These are phyloP conservation scores for Sinapis alba DNA, from an alignment of 441 rosid species.

Conservation along the genomic window DNA sequence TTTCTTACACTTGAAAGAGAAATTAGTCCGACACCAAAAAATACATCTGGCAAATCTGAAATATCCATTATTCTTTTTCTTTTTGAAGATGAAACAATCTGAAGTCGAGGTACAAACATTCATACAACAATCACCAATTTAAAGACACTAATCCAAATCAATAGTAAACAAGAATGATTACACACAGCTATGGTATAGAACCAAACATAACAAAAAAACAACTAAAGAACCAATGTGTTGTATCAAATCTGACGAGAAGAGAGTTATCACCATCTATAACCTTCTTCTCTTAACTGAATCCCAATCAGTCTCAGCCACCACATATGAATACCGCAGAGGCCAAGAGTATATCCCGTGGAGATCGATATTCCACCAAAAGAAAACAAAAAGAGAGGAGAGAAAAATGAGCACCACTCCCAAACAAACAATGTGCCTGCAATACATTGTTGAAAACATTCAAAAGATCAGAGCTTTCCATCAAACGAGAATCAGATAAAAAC, in stretches of 20 bases:
- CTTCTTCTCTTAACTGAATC: conserved; percentile 29
- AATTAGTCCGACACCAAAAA: background rate
- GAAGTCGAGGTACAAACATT: background rate
- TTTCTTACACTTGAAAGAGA: background rate
- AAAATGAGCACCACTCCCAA: conserved; percentile 25
- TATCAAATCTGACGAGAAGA: conserved; percentile 30
- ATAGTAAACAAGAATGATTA: conserved; percentile 9
- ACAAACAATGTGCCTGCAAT: conserved; percentile 33
- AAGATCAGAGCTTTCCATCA: conserved; percentile 14
- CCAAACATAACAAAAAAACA: conserved; percentile 2
- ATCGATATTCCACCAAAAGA: conserved; percentile 14
- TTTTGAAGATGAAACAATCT: background rate
- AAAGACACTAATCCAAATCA: conserved; percentile 7
- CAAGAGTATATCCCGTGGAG: conserved; percentile 33
- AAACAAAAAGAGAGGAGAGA: conserved; percentile 21
- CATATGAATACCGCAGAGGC: conserved; percentile 36
- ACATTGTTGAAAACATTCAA: conserved; percentile 24
- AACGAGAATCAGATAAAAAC: background rate
- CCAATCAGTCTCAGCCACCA: conserved; percentile 30
- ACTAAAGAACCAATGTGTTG: conserved; percentile 21
- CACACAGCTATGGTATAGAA: conserved; percentile 18
- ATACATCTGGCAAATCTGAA: background rate
- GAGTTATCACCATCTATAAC: conserved; percentile 28
- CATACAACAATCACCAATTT: conserved; percentile 6
- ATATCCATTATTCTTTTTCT: background rate